Base-by-base conservation (phyloP, 495 filamentous ascomycete genomes). In the Elaphomyces granulatus region DNA sequence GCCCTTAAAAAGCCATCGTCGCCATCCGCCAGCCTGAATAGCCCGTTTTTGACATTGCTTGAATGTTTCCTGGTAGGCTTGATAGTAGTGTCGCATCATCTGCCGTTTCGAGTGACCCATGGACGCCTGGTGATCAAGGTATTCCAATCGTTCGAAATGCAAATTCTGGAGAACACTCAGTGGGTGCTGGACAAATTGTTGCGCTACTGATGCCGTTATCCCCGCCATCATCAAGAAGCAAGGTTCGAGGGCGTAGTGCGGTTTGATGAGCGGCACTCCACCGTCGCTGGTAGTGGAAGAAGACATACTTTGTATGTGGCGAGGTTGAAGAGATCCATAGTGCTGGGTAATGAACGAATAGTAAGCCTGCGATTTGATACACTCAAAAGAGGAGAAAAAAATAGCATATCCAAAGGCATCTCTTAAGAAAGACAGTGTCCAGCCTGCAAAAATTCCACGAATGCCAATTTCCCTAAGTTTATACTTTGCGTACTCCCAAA, bases 351-450 rank as follows among this genome's bases (percentile, higher is more conserved):
- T 64, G 51, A 85, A 94, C 12, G 61, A 67, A 56, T 90, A 90
- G 60, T 87, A 94, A 8, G 67, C 67, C 54, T 94, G 87, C 7
- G 80, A 78, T 54, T 94, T 93, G 47, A 92, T 61, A 37, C 75
- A 87, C 59, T 94, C 87, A 47, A 94, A 94, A 1, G 72, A 73
- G 21, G 76, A 72, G 58, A 94, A 94, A 63, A 94, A 94, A 12
- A 83, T 57, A 7, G 77, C 87, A 49, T 77, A 81, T 1, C 87
- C 87, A 19, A 90, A 61, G 12, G 82, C 74, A 53, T 94, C 87
- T 48, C 87, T 87, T 18, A 85, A 14, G 34, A 92, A 77, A 0
- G 78, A 81, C 6, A 94, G 59, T 10, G 72, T 64, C 74, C 76
- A 93, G 15, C 87, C 87, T 0, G 83, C 81, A 53, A 88, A 88